Base-by-base conservation (phyloP, 768 basidiomycete species). In the Tylopilus intermedius region DNA sequence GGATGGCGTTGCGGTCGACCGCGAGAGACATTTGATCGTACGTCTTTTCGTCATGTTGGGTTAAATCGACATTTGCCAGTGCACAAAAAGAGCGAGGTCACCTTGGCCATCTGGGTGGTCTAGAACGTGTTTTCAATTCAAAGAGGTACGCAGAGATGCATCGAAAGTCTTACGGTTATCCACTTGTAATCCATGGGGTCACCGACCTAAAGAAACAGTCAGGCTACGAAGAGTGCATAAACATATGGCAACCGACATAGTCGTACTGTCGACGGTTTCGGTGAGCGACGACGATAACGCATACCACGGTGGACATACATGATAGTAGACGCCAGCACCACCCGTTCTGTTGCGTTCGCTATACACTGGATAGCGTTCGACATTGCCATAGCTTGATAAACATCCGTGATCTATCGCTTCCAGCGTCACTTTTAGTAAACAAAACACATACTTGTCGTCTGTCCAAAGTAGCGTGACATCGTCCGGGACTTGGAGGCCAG, bases 21-120 rank as follows among this genome's bases (percentile, higher is more conserved):
- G 35, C 35, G 14, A 37, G 32, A 87, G 62, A 53, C 81, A 39
- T 21, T 54, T 50, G 48, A 45, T 45, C 48, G 3, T 54, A 50
- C 8, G 21, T 44, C 35, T 32, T 21, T 44, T 44, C 14, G 2
- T n/a, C 27, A 10, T 15, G 8, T 22, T 18, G 8, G 7, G 38
- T 26, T 10, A 8, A 30, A 29, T 21, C 9, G 18, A 8, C 7
- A 15, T 24, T n/a, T 14, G 24, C 24, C 24, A 24, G 24, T 24
- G 11, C 11, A n/a, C 33, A 9, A 15, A 44, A 45, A n/a, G 26
- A 27, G n/a, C 5, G 7, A 22, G 21, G 26, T n/a, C 27, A 50
- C 48, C 41, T 44, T 50, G 27, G 21, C 32, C 35, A 45, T 54
- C 24, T 50, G 39, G 15, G 37, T 43, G 13, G 21, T 54, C 35